Evolutionary conservation across 139 green algal species (phyloP), one percentile per base, ranked within the genome.

Genomic region (Coelastrella sp.): DNA sequence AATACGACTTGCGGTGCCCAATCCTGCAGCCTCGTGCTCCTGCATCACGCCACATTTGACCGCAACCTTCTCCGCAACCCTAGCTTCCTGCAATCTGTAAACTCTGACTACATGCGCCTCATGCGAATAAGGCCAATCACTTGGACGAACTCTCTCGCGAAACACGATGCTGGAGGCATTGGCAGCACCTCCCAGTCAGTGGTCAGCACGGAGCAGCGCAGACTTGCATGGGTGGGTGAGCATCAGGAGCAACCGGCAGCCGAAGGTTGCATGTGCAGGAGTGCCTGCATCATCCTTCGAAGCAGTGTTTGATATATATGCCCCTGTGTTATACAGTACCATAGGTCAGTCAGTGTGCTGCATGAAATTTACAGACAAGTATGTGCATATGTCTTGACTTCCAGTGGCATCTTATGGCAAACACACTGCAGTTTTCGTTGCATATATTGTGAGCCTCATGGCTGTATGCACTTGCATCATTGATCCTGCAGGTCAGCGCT

Each of bases 1-100:
- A 45, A 21, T 71, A 23, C 62, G 40, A 41, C 11, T 3, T 17
- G 7, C 21, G 30, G 2, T 19, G 23, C 21, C 27, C 59, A 19
- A 21, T 27, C 53, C 17, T 41, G 81, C 37, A 7, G 15, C 2
- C 67, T 80, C 19, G 17, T 57, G 6, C 63, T 64, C 21, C 72
- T 91, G 23, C 78, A 80, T 63, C 45, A 84, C 5, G 77, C 69
- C 11, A 6, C 76, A 34, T 64, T 86, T 40, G 57, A 50, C 38
- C 38, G 69, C 45, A 91, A 91, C 79, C 69, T 91, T 21, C 79
- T 91, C 27, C 51, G 83, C 15, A 91, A 91, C 72, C 83, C 85
- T 2, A 27, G 21, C 45, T 86, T 86, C 21, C 34, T 79, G 59
- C 23, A 13, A 40, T 37, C 59, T 6, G 1, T 17, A 13, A 68